Evolutionary conservation across 192 early-diverging fungal species (phyloP).

Genomic region (Lobosporangium transversale): DNA sequence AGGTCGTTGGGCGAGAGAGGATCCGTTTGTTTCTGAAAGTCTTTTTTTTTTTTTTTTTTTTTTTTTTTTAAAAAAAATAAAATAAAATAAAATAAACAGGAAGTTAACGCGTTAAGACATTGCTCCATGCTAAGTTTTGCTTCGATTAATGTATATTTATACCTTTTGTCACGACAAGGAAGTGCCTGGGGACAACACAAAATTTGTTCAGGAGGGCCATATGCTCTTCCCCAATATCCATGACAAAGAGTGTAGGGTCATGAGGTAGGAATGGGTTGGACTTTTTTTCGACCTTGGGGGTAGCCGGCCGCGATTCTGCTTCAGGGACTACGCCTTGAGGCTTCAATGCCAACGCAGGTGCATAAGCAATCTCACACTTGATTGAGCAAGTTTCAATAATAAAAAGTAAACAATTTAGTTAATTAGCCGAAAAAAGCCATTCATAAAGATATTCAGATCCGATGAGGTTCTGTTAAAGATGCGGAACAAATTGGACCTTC

Average conservation of each 20-base stretch:
- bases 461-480: no score
- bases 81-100: background rate
- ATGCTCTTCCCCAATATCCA: slow-evolving; percentile 52
- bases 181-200: slow-evolving; percentile 62
- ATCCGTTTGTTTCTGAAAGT: slow-evolving; percentile 61
- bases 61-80: no score
- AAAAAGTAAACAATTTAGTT: background rate
- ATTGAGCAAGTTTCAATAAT: background rate
- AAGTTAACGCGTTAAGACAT: background rate
- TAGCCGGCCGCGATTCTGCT: slow-evolving; percentile 18
- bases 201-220: slow-evolving; percentile 68
- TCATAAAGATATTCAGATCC: background rate
- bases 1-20: slow-evolving; percentile 60
- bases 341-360: slow-evolving; percentile 55
- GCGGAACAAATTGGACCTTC: no score
- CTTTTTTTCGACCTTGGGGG: slow-evolving; percentile 14
- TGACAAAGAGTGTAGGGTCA: slow-evolving; percentile 56
- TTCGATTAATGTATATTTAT: background rate
- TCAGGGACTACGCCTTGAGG: slow-evolving; percentile 27
- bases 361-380: slow-evolving; percentile 59
- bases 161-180: slow-evolving; percentile 69
- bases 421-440: background rate
- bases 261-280: slow-evolving; percentile 62
- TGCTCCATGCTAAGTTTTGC: background rate
- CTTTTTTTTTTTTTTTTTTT: slow-evolving; percentile 37